Evolutionary conservation across 177 flowering plant genomes (phyloP), one percentile per base, ranked within the genome.

Genomic region (Tripterygium wilfordii): DNA sequence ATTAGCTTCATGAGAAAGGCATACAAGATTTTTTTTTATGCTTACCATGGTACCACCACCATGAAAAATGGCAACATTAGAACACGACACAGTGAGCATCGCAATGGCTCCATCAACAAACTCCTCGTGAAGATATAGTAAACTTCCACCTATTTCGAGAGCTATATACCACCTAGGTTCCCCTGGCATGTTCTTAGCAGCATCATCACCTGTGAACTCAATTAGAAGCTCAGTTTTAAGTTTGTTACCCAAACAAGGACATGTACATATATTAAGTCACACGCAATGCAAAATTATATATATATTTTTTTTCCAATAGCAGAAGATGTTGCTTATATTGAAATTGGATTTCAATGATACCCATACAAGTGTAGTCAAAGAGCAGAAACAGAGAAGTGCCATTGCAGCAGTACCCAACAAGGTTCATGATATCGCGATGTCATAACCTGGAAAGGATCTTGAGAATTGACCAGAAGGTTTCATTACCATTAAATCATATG

Each of bases 111-210:
- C 74, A 58, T 69, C 72, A 32, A 35, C 42, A 31, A 72, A 71
- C 40, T 75, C 75, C 51, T 75, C 80, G 8, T 75, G 80, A 44
- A 75, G 75, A 50, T 75, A 71, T 35, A 70, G 60, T 56, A 75
- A 58, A 62, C 72, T 57, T 22, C 43, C 48, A 13, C 72, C 75
- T 23, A 75, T 54, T 24, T 52, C 72, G 1, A 58, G 41, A 42
- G 75, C 80, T 38, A 66, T 64, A 17, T 53, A 28, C 63, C 63
- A 61, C 45, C 80, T 63, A 13, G 41, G 50, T 48, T 53, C 62
- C 80, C 77, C 69, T 5, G 67, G 16, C 24, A 75, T 53, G 10
- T 62, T 56, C 41, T 39, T 59, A 16, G 77, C 77, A 39, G 39
- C 10, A 8, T 64, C 50, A 36, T 71, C 67, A 33, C 57, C 76